These are phyloP conservation scores for Porphyrellus cyaneotinctus DNA, from an alignment of 768 basidiomycete species.

Conservation along the genomic window DNA sequence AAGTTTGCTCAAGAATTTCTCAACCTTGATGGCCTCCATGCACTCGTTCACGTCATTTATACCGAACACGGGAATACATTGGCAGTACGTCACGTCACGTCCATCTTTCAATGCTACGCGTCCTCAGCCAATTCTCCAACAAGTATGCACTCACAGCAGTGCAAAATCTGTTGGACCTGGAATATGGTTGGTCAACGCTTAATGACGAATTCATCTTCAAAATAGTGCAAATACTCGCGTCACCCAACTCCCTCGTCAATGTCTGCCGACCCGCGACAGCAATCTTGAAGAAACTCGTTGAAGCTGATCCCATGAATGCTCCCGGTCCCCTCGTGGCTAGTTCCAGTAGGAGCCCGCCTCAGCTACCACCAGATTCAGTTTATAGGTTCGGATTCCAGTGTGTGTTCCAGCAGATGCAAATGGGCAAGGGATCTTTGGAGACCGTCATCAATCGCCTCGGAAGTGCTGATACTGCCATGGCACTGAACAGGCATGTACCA, in stretches of 20 bases:
- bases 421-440: conserved; percentile 65
- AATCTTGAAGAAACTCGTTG: conserved; percentile 85
- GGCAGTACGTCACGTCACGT: conserved; percentile 49
- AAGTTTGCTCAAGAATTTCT: conserved; percentile 80
- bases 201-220: conserved; percentile 69
- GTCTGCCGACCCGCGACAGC: conserved; percentile 89
- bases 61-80: conserved; percentile 75
- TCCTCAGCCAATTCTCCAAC: conserved; percentile 10
- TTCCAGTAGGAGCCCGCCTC: conserved; percentile 54
- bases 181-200: conserved; percentile 78
- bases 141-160: conserved; percentile 83
- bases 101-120: not conserved
- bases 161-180: conserved; percentile 85
- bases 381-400: conserved; percentile 81
- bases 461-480: conserved; percentile 82
- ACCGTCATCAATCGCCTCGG: conserved; percentile 78
- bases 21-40: conserved; percentile 61
- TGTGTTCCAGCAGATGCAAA: conserved; percentile 80
- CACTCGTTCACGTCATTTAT: conserved; percentile 68
- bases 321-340: conserved; percentile 56
- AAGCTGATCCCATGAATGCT: conserved; percentile 71
- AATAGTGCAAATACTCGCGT: conserved; percentile 75
- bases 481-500: conserved; percentile 62
- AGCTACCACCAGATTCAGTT: conserved; percentile 61
- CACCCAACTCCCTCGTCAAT: conserved; percentile 75